Evolutionary conservation across 2,329 filamentous ascomycete genomes (phyloP).

Genomic region (Cercospora nicotianae): DNA sequence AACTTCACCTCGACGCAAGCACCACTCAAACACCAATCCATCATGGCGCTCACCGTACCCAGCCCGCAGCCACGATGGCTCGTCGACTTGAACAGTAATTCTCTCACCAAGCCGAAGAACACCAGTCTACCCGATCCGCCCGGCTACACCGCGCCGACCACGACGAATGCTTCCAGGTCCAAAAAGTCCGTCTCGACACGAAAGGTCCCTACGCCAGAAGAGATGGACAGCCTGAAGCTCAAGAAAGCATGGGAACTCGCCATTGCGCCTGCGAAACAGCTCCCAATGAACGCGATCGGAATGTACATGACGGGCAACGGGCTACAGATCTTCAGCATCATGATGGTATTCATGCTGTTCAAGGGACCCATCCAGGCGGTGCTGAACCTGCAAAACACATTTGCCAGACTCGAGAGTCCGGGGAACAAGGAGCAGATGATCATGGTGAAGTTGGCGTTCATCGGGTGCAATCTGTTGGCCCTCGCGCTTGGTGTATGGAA

Average conservation of each 20-base stretch:
- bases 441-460: constrained; percentile 82
- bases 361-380: constrained; percentile 90
- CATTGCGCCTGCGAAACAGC: constrained; percentile 84
- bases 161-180: constrained; percentile 23
- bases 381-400: constrained; percentile 79
- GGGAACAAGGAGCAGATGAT: constrained; percentile 71
- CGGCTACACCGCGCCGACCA: constrained; percentile 64
- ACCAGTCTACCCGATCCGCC: constrained; percentile 77
- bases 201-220: constrained; percentile 70
- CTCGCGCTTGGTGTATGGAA: constrained; percentile 91
- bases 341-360: constrained; percentile 99
- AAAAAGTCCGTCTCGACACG: constrained; percentile 45
- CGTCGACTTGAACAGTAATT: constrained; percentile 70
- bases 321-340: constrained; percentile 98
- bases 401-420: constrained; percentile 84
- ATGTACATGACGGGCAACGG: constrained; percentile 99
- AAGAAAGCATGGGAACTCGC: constrained; percentile 99
- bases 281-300: constrained; percentile 98
- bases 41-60: constrained; percentile 34
- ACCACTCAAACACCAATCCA: constrained; percentile 1
- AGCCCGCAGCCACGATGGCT: constrained; percentile 74
- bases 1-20: constrained; percentile 8
- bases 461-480: constrained; percentile 81
- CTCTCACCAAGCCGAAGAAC: constrained; percentile 65
- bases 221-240: constrained; percentile 93